phyloP scores from a whole-genome alignment of 176 grass and related monocot species.

The Chloris gayana region DNA sequence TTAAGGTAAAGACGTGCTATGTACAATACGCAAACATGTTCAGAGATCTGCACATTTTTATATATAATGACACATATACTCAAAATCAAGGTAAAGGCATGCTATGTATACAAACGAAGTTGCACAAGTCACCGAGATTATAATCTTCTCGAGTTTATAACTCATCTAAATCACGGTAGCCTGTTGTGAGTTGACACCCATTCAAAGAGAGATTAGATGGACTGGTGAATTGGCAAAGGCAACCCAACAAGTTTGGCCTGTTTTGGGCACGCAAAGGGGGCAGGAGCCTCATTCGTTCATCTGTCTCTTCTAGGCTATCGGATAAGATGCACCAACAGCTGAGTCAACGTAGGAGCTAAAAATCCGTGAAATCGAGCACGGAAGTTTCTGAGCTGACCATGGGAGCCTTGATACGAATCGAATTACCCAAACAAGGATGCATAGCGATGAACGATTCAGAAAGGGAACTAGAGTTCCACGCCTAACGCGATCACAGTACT shows the following conservation, averaged over 20 bases:
- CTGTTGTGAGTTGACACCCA: background rate
- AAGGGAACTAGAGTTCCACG: background rate
- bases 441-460: background rate
- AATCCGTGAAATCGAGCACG: background rate
- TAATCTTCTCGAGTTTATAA: background rate
- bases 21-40: background rate
- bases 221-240: background rate
- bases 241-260: background rate
- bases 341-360: background rate
- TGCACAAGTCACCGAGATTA: background rate
- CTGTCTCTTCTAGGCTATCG: background rate
- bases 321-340: background rate
- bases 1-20: background rate
- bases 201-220: background rate
- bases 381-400: background rate
- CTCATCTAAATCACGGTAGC: background rate
- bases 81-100: too few species aligned
- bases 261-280: background rate
- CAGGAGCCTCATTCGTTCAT: background rate
- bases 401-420: background rate
- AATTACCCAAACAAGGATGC: background rate
- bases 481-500: background rate
- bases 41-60: too few species aligned
- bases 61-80: too few species aligned
- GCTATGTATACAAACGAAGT: too few species aligned